Conservation (phyloP, 176 grass and related monocot species). For the barley (Hordeum vulgare) region MorexV3_pseudomolecules_assembly NC_058519.1:633464309-633464808, state of each 20-base stretch:
- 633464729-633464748: background rate
- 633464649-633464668: background rate
- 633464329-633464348: background rate
- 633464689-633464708: background rate
- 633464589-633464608: background rate
- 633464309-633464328: background rate
- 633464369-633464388: background rate
- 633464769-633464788: background rate
- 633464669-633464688: background rate
- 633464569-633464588: background rate
- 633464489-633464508: background rate
- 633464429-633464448: no score
- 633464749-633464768: background rate
- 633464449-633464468: background rate
- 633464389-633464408: background rate
- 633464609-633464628: background rate
- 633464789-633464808: background rate
- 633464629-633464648: background rate
- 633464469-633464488: background rate
- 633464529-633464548: background rate
- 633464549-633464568: background rate
- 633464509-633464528: background rate
- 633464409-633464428: no score
- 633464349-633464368: background rate
- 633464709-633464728: background rate